Conservation (phyloP, 2,329 filamentous ascomycete species). For the Aotearoamyces nothofagi region DNA sequence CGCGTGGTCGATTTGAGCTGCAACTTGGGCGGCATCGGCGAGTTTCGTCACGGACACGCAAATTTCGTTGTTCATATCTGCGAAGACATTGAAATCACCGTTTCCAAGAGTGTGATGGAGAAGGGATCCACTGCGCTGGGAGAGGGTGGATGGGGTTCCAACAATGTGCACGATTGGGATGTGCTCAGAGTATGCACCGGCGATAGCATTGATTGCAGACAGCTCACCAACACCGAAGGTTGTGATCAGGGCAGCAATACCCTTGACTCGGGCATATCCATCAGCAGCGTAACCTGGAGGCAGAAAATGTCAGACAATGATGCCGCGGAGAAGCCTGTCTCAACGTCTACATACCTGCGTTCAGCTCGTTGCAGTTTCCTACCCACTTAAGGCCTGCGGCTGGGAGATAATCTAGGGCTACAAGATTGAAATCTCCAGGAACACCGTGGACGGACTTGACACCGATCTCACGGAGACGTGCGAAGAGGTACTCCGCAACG, state of each 20-base stretch:
- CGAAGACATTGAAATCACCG: slow-evolving; percentile 71
- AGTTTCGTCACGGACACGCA: slow-evolving; percentile 59
- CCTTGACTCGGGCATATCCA: slow-evolving; percentile 60
- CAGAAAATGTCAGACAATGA: slow-evolving; percentile 1
- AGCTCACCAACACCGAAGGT: slow-evolving; percentile 64
- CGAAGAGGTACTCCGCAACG: slow-evolving; percentile 54
- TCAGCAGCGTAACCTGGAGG: slow-evolving; percentile 58
- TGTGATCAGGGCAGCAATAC: slow-evolving; percentile 54
- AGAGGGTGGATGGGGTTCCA: slow-evolving; percentile 30
- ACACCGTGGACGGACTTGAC: slow-evolving; percentile 51
- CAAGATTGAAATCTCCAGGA: slow-evolving; percentile 62
- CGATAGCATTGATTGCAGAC: slow-evolving; percentile 60
- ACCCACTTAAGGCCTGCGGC: slow-evolving; percentile 46
- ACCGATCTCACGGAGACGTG: slow-evolving; percentile 45
- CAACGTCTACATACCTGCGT: slow-evolving; percentile 38
- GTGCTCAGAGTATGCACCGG: slow-evolving; percentile 59
- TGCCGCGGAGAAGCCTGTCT: neutral
- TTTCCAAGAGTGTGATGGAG: slow-evolving; percentile 61
- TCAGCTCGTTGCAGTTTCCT: slow-evolving; percentile 58
- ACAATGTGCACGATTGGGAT: slow-evolving; percentile 56
- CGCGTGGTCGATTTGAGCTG: slow-evolving; percentile 62
- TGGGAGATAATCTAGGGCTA: slow-evolving; percentile 50
- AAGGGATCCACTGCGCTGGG: slow-evolving; percentile 29
- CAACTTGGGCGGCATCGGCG: slow-evolving; percentile 47
- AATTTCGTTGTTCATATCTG: slow-evolving; percentile 59